A percentile compares a stretch with the other conserved stretches of the same genome.
phyloP scores from a whole-genome alignment of 495 filamentous ascomycete species.

The Xylaria flabelliformis region DNA sequence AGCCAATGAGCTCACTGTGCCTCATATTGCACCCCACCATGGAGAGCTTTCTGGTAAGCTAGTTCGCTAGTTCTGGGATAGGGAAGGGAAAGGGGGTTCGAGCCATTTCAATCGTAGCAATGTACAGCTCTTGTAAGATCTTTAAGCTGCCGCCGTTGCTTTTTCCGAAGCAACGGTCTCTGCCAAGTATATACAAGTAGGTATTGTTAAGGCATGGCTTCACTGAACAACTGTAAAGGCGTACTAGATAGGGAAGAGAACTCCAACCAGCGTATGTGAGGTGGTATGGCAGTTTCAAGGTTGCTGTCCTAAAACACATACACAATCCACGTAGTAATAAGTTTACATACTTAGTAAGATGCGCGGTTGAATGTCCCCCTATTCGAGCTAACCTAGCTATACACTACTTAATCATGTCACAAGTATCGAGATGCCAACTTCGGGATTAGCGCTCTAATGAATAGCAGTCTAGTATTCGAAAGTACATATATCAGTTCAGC shows the following conservation, averaged over 20 bases:
- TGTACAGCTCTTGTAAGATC: neutral
- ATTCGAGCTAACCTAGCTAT: neutral
- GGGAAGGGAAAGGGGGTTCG: conserved; percentile 16
- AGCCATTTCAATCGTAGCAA: conserved; percentile 3
- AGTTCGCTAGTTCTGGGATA: conserved; percentile 1
- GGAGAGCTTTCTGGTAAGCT: neutral
- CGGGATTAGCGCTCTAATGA: neutral
- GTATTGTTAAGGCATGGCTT: neutral
- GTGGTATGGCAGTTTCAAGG: neutral
- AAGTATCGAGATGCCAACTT: neutral
- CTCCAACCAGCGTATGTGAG: neutral
- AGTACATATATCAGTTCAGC: no score
- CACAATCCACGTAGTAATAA: neutral
- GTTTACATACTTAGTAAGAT: neutral
- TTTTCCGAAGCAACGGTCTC: conserved; percentile 8
- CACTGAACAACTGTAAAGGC: neutral
- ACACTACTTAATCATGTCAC: neutral
- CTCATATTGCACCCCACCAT: conserved; percentile 21
- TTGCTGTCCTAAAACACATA: neutral
- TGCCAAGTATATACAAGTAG: neutral
- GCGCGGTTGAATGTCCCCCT: neutral
- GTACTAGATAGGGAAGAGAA: neutral
- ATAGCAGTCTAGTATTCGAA: neutral
- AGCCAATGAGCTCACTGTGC: conserved; percentile 3
- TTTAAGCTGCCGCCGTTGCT: neutral